Conservation (phyloP, 73 alveolate genomes). For the Tetrahymena borealis region DNA sequence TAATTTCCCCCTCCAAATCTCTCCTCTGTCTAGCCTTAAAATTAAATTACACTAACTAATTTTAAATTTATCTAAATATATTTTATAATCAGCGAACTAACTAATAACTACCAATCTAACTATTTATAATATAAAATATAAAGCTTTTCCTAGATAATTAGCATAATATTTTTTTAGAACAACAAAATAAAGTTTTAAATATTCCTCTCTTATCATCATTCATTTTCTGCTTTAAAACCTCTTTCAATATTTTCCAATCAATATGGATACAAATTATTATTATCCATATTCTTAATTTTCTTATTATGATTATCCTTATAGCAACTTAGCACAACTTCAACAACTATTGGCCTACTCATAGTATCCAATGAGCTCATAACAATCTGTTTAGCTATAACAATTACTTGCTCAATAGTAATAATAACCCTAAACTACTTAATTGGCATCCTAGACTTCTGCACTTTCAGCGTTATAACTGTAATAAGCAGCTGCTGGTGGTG, state of each 20-base stretch:
- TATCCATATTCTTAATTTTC: neutral
- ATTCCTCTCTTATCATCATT: too few relatives aligned
- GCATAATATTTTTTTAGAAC: too few relatives aligned
- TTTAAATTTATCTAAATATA: too few relatives aligned
- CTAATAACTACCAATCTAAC: too few relatives aligned
- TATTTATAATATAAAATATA: too few relatives aligned
- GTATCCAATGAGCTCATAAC: neutral
- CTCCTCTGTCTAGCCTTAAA: too few relatives aligned
- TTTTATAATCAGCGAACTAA: too few relatives aligned
- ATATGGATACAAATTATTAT: neutral
- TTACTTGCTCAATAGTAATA: neutral
- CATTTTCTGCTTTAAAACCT: too few relatives aligned
- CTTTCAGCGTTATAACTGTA: neutral
- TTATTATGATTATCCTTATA: neutral
- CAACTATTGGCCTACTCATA: neutral
- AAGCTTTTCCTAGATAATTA: too few relatives aligned
- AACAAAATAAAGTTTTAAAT: too few relatives aligned
- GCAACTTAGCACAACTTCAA: neutral
- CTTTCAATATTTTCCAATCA: neutral
- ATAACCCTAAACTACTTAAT: neutral
- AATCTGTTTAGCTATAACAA: neutral
- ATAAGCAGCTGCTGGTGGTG: neutral
- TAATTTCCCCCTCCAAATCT: too few relatives aligned
- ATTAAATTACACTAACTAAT: too few relatives aligned
- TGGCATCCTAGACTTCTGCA: neutral